Evolutionary conservation across 2,329 filamentous ascomycete genomes (phyloP), one percentile per base, ranked within the genome.

Genomic region (Emericellopsis atlantica): DNA sequence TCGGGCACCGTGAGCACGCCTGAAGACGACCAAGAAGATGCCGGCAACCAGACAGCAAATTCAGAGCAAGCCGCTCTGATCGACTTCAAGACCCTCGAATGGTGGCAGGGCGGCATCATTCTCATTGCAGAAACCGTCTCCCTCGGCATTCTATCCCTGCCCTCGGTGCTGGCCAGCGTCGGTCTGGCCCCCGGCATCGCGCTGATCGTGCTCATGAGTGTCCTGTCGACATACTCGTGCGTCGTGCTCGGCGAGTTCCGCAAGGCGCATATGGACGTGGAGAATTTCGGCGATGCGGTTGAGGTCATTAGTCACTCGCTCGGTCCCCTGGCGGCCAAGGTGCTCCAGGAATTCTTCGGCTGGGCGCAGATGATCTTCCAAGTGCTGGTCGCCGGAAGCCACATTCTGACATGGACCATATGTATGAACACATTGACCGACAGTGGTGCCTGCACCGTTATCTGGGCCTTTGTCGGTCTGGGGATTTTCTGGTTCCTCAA

Each of bases 101-200:
- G 60, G 60, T 62, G 59, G 59, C 61, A 57, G 23, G 66, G 64
- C 29, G 60, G 61, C 3, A 58, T 66, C 21, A 56, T 67, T 35
- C 48, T 67, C 43, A 61, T 67, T 39, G 64, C 64, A 12, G 64
- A 67, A 42, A 66, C 64, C 2, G 62, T 67, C 42, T 66, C 61
- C 1, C 59, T 67, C n/a, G 65, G 65, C 1, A 66, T 68, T 55
- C 82, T 87, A 63, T 85, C 80, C 0, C 84, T 87, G 45, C 83
- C 83, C 1, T 84, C 79, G 53, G 84, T 82, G 0, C 79, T 87
- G 53, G 80, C 82, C 3, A 64, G 79, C 11, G 67, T 87, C 35
- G 82, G 83, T 4, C 67, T 87, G 12, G 79, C 81, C 2, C 82
- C 82, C 0, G 83, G 82, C n/a, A 62, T 88, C 41, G 73, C 85